These are phyloP conservation scores for Neonectria punicea DNA, from an alignment of 2,329 filamentous ascomycete species.

Conservation along the genomic window DNA sequence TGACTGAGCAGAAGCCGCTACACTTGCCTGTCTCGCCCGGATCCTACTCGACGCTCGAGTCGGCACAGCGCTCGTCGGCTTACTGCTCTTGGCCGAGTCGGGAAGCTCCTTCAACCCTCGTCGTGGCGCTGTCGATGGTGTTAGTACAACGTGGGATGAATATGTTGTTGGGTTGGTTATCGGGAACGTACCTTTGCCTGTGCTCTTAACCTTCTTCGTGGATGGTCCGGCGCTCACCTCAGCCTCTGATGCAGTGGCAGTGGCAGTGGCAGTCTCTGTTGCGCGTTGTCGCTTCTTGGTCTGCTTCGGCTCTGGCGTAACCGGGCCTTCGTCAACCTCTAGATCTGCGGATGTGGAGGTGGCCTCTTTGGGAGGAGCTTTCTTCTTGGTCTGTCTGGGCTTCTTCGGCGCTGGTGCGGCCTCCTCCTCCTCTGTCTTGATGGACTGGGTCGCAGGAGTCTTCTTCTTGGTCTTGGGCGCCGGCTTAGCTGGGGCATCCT, in stretches of 20 bases:
- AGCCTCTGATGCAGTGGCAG: not conserved
- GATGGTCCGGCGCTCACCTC: constrained; percentile 8
- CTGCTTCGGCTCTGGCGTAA: not conserved
- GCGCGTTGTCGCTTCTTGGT: constrained; percentile 11
- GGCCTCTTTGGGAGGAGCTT: not conserved
- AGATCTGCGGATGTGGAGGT: no score
- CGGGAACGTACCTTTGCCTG: not conserved
- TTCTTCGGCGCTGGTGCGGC: not conserved
- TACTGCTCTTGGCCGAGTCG: not conserved
- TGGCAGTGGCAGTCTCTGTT: not conserved
- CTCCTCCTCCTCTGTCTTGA: not conserved
- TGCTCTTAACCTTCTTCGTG: constrained; percentile 28
- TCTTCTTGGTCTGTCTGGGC: not conserved
- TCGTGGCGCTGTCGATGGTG: not conserved
- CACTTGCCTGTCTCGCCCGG: not conserved
- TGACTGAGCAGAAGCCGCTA: not conserved
- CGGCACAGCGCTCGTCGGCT: not conserved
- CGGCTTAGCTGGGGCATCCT: not conserved
- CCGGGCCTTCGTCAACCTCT: not conserved
- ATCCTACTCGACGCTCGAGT: not conserved
- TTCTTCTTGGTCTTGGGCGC: not conserved
- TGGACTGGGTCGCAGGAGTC: no score
- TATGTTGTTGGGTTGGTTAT: not conserved
- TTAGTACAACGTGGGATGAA: not conserved
- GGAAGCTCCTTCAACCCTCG: no score